Evolutionary conservation across 2,329 filamentous ascomycete species (phyloP), one percentile per base, ranked within the genome.

Genomic region (Hymenoscyphus scutula): DNA sequence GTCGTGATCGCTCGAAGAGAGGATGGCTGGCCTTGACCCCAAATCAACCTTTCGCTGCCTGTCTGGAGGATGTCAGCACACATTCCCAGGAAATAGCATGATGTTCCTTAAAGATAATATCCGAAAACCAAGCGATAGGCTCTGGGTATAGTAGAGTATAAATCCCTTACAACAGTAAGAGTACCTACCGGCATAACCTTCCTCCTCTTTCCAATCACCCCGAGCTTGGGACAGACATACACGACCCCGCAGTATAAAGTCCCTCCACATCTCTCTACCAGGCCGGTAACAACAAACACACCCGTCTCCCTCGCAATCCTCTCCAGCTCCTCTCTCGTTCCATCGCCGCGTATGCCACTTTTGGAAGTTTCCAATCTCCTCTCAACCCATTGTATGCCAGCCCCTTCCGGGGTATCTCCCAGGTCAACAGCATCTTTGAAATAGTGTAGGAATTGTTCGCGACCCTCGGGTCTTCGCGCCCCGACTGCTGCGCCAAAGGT

Each of bases 111-210:
- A 6, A 7, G 19, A 19, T 41, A 5, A n/a, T n/a, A 19, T n/a
- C 5, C 15, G 17, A n/a, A n/a, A n/a, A 11, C 34, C 15, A 15
- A 37, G 13, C 5, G 34, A 37, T 15, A 37, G 2, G 27, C 3
- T 29, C 3, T 29, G 6, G 27, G 27, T 3, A 29, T 6, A 11
- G 32, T 4, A 37, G 32, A 3, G 10, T 1, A 13, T 13, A 3
- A 37, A 37, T 37, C 32, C 11, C 11, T 13, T 11, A 37, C 32
- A 37, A 15, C 32, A 13, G 11, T 13, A 37, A 37, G 32, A 57
- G 19, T 2, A 79, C 85, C 71, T 75, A 90, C 88, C 19, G 93
- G 94, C 87, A 96, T 94, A 25, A 97, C 90, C 77, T 97, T 97
- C 71, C 93, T 82, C 67, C 93, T 84, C 81, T 97, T 97, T 23